phyloP scores from a whole-genome alignment of 106 monocot genomes.

The Vanilla planifolia region DNA sequence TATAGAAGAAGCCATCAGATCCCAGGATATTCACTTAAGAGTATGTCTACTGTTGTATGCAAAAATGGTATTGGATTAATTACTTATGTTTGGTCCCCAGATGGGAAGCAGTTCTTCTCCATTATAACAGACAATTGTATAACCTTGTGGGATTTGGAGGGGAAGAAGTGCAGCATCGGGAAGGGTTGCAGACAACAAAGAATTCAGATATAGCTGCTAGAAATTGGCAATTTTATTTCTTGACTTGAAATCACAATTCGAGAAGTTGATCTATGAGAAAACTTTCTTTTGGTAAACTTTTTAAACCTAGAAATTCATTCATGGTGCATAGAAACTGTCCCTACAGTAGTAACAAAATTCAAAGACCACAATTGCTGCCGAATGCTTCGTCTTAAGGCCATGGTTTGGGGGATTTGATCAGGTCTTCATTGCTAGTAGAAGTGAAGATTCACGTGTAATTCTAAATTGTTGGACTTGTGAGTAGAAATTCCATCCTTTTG shows the following conservation, averaged over 20 bases:
- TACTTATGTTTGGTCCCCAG: constrained; percentile 72
- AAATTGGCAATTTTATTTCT: constrained; percentile 41
- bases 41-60: constrained; percentile 46
- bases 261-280: constrained; percentile 51
- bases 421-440: constrained; percentile 75
- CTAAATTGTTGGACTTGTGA: too few species aligned
- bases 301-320: constrained; percentile 64
- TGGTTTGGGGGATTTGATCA: constrained; percentile 76
- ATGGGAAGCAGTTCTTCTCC: constrained; percentile 48
- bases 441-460: constrained; percentile 85
- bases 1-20: constrained; percentile 50
- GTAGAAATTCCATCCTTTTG: too few species aligned
- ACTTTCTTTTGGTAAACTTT: constrained; percentile 61
- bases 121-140: constrained; percentile 37
- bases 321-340: constrained; percentile 40
- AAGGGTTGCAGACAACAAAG: constrained; percentile 42
- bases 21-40: constrained; percentile 56
- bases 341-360: constrained; percentile 41
- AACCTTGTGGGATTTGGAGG: constrained; percentile 51
- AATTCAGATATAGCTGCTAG: constrained; percentile 57
- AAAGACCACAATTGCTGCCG: constrained; percentile 54
- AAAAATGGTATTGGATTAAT: constrained; percentile 37
- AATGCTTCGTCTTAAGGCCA: constrained; percentile 62
- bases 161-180: constrained; percentile 53
- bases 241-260: constrained; percentile 35